phyloP scores from a whole-genome alignment of 176 grass and related monocot species.

The Eleusine coracana region DNA sequence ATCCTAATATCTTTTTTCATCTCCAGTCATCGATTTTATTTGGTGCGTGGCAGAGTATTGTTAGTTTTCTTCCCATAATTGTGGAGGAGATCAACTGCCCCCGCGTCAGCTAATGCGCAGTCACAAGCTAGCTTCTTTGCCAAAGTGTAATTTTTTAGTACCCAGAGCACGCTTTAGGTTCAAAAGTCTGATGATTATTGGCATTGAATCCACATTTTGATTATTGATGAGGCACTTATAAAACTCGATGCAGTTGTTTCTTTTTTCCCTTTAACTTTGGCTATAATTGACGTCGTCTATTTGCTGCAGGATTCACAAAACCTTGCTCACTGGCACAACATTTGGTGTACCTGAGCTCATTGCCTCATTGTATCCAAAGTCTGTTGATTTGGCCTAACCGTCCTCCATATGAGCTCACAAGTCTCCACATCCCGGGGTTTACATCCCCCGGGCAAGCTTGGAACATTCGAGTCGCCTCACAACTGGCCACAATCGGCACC shows the following conservation, averaged over 20 bases:
- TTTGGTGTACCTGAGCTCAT: not conserved
- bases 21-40: not conserved
- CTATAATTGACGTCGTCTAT: conserved; percentile 9
- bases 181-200: not conserved
- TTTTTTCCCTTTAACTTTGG: not conserved
- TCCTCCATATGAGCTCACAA: conserved; percentile 61
- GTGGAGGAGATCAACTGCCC: not conserved
- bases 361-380: not conserved
- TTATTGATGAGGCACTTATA: not conserved
- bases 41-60: not conserved
- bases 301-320: conserved; percentile 7
- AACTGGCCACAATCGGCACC: conserved; percentile 44
- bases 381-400: not conserved
- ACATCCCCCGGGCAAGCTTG: conserved; percentile 40
- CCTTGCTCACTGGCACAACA: not conserved
- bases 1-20: not conserved
- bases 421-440: conserved; percentile 52
- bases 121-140: not conserved
- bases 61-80: not conserved
- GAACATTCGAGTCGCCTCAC: conserved; percentile 48
- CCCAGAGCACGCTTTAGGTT: not conserved
- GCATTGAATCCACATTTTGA: not conserved
- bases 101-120: not conserved
- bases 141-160: not conserved
- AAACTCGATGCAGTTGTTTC: not conserved